A percentile compares a stretch with the other conserved stretches of the same genome.
phyloP scores from a whole-genome alignment of 768 basidiomycete genomes.

The Pleurotus salmoneostramineus region DNA sequence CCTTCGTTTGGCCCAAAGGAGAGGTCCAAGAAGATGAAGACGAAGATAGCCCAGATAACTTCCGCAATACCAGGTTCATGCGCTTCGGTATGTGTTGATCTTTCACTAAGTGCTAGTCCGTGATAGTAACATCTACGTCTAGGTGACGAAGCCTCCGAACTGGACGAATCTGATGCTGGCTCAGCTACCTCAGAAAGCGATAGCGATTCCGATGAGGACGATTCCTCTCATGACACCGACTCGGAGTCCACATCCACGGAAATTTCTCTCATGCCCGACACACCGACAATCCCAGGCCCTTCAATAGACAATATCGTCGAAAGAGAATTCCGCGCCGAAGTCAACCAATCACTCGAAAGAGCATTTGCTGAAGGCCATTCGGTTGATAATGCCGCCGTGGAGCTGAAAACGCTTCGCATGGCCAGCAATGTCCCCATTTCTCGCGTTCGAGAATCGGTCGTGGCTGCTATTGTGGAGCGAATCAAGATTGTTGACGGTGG shows the following conservation, averaged over 20 bases:
- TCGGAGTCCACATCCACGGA: conserved; percentile 43
- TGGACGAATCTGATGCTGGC: conserved; percentile 57
- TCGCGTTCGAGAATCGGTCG: conserved; percentile 85
- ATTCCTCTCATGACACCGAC: conserved; percentile 23
- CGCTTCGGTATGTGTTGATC: conserved; percentile 52
- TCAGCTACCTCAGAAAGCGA: conserved; percentile 50
- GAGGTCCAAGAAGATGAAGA: conserved; percentile 57
- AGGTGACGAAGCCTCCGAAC: conserved; percentile 65
- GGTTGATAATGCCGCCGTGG: conserved; percentile 90
- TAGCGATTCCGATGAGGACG: conserved; percentile 35
- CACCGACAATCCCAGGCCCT: conserved; percentile 32
- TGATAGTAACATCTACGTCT: not conserved
- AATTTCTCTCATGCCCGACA: conserved; percentile 37
- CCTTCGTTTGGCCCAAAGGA: conserved; percentile 74
- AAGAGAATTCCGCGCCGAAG: conserved; percentile 73
- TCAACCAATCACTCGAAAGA: conserved; percentile 81
- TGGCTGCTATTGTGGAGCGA: conserved; percentile 75
- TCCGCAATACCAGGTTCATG: conserved; percentile 67
- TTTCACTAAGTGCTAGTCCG: too few species aligned
- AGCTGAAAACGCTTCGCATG: conserved; percentile 95
- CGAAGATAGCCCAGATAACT: conserved; percentile 55
- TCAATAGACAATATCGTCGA: conserved; percentile 43
- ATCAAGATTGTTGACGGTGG: conserved; percentile 61
- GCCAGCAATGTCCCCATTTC: conserved; percentile 88
- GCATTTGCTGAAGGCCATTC: conserved; percentile 91